Evolutionary conservation across 2,329 filamentous ascomycete genomes (phyloP).

Genomic region (Penicillium sp.): DNA sequence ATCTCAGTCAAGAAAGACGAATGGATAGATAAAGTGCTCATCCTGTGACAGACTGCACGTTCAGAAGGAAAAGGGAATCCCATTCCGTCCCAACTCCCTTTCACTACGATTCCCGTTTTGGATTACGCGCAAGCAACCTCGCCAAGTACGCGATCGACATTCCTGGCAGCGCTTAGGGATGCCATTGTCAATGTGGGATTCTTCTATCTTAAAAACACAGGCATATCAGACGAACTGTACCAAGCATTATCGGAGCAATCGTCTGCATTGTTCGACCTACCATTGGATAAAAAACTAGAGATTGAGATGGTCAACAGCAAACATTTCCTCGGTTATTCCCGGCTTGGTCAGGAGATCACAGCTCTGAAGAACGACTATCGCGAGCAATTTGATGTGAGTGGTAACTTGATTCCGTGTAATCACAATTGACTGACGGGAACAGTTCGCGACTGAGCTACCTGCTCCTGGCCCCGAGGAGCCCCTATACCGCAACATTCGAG

Average conservation of each 20-base stretch:
- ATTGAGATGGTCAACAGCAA: conserved; percentile 51
- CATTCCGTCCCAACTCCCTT: background rate
- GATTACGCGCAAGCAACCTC: background rate
- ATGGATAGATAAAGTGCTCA: background rate
- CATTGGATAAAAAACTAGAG: conserved; percentile 52
- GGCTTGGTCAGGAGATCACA: conserved; percentile 41
- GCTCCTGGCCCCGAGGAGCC: conserved; percentile 39
- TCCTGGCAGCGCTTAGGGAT: background rate
- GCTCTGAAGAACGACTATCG: conserved; percentile 39
- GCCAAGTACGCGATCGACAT: background rate
- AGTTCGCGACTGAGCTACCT: conserved; percentile 46
- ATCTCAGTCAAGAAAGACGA: no score
- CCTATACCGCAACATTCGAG: conserved; percentile 40
- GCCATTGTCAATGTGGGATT: background rate
- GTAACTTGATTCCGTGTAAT: no score
- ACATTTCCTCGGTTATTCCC: conserved; percentile 44
- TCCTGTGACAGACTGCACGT: background rate
- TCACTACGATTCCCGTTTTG: background rate
- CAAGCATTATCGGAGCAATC: conserved; percentile 1
- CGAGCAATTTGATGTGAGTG: conserved; percentile 42
- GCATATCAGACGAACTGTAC: background rate
- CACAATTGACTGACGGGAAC: background rate
- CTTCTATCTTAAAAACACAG: conserved; percentile 1
- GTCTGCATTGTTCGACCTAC: conserved; percentile 46
- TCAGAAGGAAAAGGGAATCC: background rate